Evolutionary conservation across 805 yeast species (phyloP).

Genomic region (Ogataea degrootiae): DNA sequence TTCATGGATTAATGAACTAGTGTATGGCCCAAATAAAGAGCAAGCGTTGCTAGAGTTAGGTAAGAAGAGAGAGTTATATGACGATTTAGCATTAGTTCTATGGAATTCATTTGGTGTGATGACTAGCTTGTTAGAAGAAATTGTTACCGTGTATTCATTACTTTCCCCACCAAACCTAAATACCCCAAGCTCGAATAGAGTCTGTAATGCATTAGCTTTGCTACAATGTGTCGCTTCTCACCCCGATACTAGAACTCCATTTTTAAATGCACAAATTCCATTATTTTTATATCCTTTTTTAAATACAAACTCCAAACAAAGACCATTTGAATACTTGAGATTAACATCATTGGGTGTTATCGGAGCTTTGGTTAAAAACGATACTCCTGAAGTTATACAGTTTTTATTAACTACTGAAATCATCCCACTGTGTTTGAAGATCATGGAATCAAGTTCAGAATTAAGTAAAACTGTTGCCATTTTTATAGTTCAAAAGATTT

Average conservation of each 20-base stretch:
- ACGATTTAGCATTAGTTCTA: constrained; percentile 83
- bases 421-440: constrained; percentile 88
- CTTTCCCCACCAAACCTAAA: constrained; percentile 82
- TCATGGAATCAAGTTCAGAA: constrained; percentile 94
- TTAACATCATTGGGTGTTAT: constrained; percentile 93
- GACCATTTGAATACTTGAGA: constrained; percentile 91
- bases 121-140: constrained; percentile 86
- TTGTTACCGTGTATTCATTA: constrained; percentile 83
- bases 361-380: constrained; percentile 95
- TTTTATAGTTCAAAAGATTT: constrained; percentile 88
- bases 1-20: constrained; percentile 85
- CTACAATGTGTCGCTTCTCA: constrained; percentile 97
- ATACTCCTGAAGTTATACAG: constrained; percentile 90
- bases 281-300: constrained; percentile 89
- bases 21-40: constrained; percentile 87
- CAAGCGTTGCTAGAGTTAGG: constrained; percentile 90
- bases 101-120: constrained; percentile 98
- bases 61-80: constrained; percentile 90
- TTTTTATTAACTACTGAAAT: constrained; percentile 93
- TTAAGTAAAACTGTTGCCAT: constrained; percentile 94
- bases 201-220: constrained; percentile 91
- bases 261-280: constrained; percentile 87
- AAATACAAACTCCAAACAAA: constrained; percentile 84
- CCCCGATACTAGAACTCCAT: constrained; percentile 79
- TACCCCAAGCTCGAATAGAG: constrained; percentile 85